These are phyloP conservation scores for Ogataea angusta DNA, from an alignment of 805 yeast species.

Conservation along the genomic window DNA sequence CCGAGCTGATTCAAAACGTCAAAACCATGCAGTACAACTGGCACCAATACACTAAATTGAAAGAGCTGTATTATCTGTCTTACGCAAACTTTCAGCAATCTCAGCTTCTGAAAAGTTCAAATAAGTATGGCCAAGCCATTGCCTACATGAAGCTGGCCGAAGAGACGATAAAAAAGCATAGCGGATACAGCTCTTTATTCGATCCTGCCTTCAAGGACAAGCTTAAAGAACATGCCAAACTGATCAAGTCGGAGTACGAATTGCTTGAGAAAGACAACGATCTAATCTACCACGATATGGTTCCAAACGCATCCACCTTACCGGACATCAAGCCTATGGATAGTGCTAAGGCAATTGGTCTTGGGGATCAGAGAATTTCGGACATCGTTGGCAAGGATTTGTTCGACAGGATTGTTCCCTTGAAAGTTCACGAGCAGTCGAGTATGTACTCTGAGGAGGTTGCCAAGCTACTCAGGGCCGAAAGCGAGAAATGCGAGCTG, in stretches of 20 bases:
- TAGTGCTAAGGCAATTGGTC: slow-evolving; percentile 58
- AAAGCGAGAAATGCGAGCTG: slow-evolving; percentile 70
- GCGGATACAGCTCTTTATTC: slow-evolving; percentile 16
- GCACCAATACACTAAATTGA: slow-evolving; percentile 48
- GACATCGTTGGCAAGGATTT: slow-evolving; percentile 51
- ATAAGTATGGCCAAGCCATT: slow-evolving; percentile 73
- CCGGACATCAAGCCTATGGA: slow-evolving; percentile 67
- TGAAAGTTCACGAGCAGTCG: slow-evolving; percentile 80
- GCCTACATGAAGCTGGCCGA: slow-evolving; percentile 42
- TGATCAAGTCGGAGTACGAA: slow-evolving; percentile 29
- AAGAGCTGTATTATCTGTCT: slow-evolving; percentile 53
- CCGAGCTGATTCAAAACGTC: slow-evolving; percentile 40
- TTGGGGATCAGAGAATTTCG: slow-evolving; percentile 47
- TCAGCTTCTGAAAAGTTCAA: slow-evolving; percentile 47
- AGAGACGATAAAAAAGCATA: slow-evolving; percentile 32
- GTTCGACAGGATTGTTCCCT: slow-evolving; percentile 78
- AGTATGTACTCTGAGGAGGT: slow-evolving; percentile 89
- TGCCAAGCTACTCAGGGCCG: slow-evolving; percentile 69
- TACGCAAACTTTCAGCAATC: slow-evolving; percentile 62
- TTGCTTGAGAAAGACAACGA: slow-evolving; percentile 78
- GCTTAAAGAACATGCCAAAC: slow-evolving; percentile 19
- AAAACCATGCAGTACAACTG: slow-evolving; percentile 39
- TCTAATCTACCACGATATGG: slow-evolving; percentile 74
- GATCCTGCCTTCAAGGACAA: slow-evolving; percentile 33
- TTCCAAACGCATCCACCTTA: slow-evolving; percentile 61